These are phyloP conservation scores for Claviceps humidiphila DNA, from an alignment of 2,329 filamentous ascomycete genomes.

Conservation along the genomic window DNA sequence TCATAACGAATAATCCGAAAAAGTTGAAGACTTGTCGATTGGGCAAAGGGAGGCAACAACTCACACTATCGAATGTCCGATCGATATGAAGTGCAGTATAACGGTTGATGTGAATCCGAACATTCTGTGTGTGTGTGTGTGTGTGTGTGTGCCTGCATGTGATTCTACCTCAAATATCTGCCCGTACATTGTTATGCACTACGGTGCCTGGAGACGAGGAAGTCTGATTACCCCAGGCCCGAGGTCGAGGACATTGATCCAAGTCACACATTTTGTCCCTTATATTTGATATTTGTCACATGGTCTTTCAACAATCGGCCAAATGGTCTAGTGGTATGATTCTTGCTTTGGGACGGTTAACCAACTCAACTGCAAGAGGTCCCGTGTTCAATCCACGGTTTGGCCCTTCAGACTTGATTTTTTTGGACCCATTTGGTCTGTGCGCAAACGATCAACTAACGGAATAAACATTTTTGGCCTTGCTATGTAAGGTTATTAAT, in stretches of 20 bases:
- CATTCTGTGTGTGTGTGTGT: no score
- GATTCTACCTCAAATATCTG: no score
- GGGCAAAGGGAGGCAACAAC: neutral
- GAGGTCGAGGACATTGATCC: no score
- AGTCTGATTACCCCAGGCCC: no score
- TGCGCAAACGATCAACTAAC: neutral
- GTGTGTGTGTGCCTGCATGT: no score
- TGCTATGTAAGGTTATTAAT: no score
- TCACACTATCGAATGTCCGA: no score
- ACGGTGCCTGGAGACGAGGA: no score
- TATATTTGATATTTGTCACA: rapidly evolving
- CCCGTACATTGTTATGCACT: no score
- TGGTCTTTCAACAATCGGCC: constrained; percentile 2
- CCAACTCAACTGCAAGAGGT: constrained; percentile 17
- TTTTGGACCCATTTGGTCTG: neutral
- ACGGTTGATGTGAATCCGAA: no score
- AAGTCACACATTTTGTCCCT: neutral
- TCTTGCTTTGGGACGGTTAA: constrained; percentile 17
- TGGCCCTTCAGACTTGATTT: constrained; percentile 9
- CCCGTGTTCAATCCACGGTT: constrained; percentile 21
- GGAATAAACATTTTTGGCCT: neutral
- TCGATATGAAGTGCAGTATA: no score
- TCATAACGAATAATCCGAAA: neutral
- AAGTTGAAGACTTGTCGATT: neutral
- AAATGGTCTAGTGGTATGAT: constrained; percentile 23